Evolutionary conservation across 257 asterid species (phyloP).

Genomic region (Fraxinus quadrangulata): DNA sequence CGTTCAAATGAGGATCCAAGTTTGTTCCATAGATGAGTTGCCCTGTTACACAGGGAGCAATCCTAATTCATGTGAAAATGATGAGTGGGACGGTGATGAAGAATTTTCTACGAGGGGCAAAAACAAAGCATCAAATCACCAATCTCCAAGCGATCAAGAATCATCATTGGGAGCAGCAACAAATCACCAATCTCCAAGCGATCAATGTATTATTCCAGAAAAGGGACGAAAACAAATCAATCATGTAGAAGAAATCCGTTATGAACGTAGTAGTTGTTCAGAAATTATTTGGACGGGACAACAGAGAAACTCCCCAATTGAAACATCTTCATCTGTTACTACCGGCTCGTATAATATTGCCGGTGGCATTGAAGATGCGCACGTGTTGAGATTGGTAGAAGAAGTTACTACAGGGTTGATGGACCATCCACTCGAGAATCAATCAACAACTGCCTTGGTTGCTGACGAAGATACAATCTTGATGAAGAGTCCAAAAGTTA

Average conservation of each 20-base stretch:
- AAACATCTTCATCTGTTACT: constrained; percentile 12
- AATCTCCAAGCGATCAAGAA: constrained; percentile 19
- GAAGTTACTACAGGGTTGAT: constrained; percentile 15
- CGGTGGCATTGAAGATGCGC: constrained; percentile 22
- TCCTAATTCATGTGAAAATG: constrained; percentile 22
- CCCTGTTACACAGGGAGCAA: constrained; percentile 58
- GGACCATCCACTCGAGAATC: constrained; percentile 20
- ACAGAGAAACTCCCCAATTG: constrained; percentile 4
- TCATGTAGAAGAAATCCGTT: constrained; percentile 20
- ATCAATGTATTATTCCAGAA: constrained; percentile 22
- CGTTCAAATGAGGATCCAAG: constrained; percentile 44
- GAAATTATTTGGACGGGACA: background rate
- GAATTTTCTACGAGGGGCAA: constrained; percentile 24
- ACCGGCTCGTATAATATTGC: constrained; percentile 18
- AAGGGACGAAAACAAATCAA: constrained; percentile 13
- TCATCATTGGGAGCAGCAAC: constrained; percentile 14
- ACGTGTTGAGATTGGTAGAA: constrained; percentile 13
- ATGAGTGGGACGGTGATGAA: constrained; percentile 32
- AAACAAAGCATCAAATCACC: constrained; percentile 19
- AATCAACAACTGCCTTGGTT: constrained; percentile 22
- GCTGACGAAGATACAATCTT: constrained; percentile 21
- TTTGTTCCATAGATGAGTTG: constrained; percentile 76
- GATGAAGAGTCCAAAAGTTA: constrained; percentile 25
- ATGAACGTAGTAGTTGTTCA: background rate
- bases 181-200: constrained; percentile 16